Base-by-base conservation (phyloP, 805 yeast genomes). In the Nakazawaea populi region DNA sequence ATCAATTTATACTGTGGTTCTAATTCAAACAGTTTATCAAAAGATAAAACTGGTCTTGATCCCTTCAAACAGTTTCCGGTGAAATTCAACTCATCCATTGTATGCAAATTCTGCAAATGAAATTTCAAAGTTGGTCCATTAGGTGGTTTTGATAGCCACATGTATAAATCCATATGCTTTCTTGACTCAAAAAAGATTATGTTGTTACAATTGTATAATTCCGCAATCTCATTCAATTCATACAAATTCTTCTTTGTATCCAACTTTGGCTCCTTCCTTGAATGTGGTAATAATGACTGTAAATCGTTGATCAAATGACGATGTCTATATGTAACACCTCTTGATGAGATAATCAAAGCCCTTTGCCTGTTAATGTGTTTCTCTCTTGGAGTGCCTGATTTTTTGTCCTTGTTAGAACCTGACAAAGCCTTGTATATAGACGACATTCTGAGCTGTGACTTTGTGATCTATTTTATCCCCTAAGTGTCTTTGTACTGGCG, bases 51-150 rank as follows among this genome's bases (percentile, higher is more conserved):
- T 5, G 99, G 99, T 67, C 99, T 82, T 12, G 97, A 89, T 5
- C 99, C 99, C 67, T 86, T 89, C 56, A 94, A 74, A 64, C 97
- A 89, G 72, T 94, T 94, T 47, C 99, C 99, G 10, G 96, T 90
- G 72, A 94, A 94, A 66, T 94, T 91, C 56, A 94, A 75, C 70
- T 94, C 99, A 63, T 91, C 96, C 75, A 90, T 81, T 35, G 98
- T 94, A 69, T 94, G 98, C 71, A 94, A 76, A 70, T 94, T 94
- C 71, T 92, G 97, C 53, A 94, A 79, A 65, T 86, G 94, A 68
- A 94, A 92, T 70, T 94, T 94, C 61, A 88, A 73, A 28, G 97
- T 92, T 53, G 99, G 99, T 1, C 99, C 99, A 66, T 94, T 92
- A 42, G 99, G 99, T 31, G 98, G 94, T 70, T 94, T 92, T 35